Conservation (phyloP, 179 eudicot species). For the Gypsophila paniculata region DNA sequence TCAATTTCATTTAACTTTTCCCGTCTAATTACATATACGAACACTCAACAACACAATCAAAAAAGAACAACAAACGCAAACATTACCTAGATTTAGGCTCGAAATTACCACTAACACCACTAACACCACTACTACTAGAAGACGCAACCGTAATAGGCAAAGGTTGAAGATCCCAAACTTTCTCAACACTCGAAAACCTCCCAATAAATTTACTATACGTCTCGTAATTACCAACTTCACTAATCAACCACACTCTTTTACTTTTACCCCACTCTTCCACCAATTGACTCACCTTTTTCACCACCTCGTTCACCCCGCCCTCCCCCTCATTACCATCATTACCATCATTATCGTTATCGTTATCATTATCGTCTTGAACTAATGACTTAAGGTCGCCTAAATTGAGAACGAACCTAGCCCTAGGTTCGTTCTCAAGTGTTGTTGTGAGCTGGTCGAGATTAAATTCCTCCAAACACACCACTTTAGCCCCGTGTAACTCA, state of each 20-base stretch:
- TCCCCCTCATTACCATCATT: constrained; percentile 14
- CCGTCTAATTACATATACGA: no score
- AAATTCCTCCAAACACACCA: constrained; percentile 45
- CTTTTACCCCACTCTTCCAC: constrained; percentile 39
- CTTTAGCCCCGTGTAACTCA: constrained; percentile 41
- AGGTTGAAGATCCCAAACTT: constrained; percentile 76
- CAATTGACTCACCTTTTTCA: constrained; percentile 39
- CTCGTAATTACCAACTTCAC: constrained; percentile 45
- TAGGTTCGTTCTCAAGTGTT: constrained; percentile 28
- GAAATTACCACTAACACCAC: constrained; percentile 8
- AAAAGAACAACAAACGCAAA: background rate
- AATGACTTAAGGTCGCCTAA: constrained; percentile 61
- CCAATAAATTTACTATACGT: constrained; percentile 45
- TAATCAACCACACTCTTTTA: constrained; percentile 68
- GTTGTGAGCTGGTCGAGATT: constrained; percentile 42
- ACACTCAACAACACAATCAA: background rate
- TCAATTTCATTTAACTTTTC: no score
- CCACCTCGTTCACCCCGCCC: no score
- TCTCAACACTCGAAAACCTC: constrained; percentile 53
- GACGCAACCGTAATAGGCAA: constrained; percentile 65
- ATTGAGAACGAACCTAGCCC: constrained; percentile 36
- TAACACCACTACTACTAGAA: constrained; percentile 24
- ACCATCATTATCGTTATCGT: constrained; percentile 16
- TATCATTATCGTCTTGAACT: constrained; percentile 21
- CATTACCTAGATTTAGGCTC: constrained; percentile 64